Percentiles rank a stretch among this genome's conserved stretches.
phyloP scores from a whole-genome alignment of 495 filamentous ascomycete genomes.

The Platismatia glauca region DNA sequence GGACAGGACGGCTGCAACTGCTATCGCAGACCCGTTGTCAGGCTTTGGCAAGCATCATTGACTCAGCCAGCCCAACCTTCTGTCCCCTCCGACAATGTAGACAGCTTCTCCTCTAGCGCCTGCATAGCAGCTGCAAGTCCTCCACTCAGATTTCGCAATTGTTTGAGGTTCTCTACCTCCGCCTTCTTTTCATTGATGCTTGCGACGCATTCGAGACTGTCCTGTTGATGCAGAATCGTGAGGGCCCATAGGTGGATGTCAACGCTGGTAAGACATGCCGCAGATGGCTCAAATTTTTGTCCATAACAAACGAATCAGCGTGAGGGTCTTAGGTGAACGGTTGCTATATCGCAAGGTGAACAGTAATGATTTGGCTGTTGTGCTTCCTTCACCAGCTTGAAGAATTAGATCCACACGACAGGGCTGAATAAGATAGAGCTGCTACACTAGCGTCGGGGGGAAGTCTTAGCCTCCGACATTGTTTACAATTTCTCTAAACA shows the following conservation, averaged over 20 bases:
- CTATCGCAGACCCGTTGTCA: constrained; percentile 37
- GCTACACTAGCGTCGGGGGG: not conserved
- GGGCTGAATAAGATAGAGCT: constrained; percentile 1
- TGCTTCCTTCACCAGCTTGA: not conserved
- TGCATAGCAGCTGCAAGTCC: constrained; percentile 87
- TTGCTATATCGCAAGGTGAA: not conserved
- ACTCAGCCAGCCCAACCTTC: constrained; percentile 52
- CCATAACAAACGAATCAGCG: not conserved
- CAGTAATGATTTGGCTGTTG: not conserved
- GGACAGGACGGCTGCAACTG: constrained; percentile 80
- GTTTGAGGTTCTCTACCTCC: constrained; percentile 80
- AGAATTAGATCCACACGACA: not conserved
- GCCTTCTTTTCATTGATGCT: constrained; percentile 90
- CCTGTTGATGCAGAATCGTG: constrained; percentile 19
- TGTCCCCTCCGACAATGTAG: constrained; percentile 82
- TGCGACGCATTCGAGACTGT: constrained; percentile 67
- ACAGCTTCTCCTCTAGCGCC: constrained; percentile 74
- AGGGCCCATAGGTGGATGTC: constrained; percentile 49
- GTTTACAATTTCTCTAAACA: constrained; percentile 10
- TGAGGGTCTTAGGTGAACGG: not conserved
- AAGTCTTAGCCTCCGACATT: constrained; percentile 9
- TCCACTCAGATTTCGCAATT: constrained; percentile 80
- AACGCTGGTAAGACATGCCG: constrained; percentile 48
- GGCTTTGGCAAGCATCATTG: constrained; percentile 8
- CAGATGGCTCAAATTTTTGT: not conserved